Conservation (phyloP, 495 filamentous ascomycete genomes). For the Lindgomyces ingoldianus region DNA sequence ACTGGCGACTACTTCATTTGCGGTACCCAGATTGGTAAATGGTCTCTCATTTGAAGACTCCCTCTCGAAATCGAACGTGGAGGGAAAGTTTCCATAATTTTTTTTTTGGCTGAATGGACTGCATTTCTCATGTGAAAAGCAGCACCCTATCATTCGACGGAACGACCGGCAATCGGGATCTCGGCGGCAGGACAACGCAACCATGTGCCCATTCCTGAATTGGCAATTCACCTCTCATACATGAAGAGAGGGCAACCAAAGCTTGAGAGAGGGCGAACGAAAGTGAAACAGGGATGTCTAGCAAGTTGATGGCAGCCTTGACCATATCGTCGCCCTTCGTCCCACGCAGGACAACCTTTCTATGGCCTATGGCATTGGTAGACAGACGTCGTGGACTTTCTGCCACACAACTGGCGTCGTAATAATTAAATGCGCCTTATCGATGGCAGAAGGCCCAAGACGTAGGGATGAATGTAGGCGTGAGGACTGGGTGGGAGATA, state of each 20-base stretch:
- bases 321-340: not conserved
- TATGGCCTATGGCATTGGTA: too few species aligned
- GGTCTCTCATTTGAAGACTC: too few species aligned
- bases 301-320: not conserved
- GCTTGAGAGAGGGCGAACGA: not conserved
- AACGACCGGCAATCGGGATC: not conserved
- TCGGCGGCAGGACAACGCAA: not conserved
- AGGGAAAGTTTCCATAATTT: too few species aligned
- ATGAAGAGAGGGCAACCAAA: not conserved
- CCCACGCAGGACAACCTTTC: too few species aligned
- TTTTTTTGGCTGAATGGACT: not conserved
- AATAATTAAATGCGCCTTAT: too few species aligned
- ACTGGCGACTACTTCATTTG: not conserved
- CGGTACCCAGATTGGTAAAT: too few species aligned
- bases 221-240: not conserved
- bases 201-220: not conserved
- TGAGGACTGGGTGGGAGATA: too few species aligned
- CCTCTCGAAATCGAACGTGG: too few species aligned
- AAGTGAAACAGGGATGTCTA: not conserved
- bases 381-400: too few species aligned
- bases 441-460: too few species aligned
- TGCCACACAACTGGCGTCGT: too few species aligned
- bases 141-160: not conserved
- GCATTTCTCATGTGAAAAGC: not conserved
- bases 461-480: too few species aligned